Evolutionary conservation across 2,329 filamentous ascomycete species (phyloP).

Genomic region (Cordyceps pruinosa): DNA sequence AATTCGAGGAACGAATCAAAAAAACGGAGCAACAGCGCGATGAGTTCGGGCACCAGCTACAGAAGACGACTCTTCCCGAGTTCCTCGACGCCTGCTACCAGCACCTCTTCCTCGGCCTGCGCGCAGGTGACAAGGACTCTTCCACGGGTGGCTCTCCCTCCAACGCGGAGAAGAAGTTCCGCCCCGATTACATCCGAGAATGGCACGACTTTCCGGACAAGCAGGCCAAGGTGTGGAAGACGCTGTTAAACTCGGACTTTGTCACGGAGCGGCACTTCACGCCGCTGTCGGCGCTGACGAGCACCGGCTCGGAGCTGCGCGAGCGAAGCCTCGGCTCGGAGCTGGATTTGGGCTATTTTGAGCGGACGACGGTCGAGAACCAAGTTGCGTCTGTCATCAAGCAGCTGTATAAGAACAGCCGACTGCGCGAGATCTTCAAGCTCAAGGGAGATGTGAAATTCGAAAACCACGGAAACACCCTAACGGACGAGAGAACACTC

Average conservation of each 20-base stretch:
- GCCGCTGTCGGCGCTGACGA: not conserved
- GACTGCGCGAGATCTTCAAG: not conserved
- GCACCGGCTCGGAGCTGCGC: not conserved
- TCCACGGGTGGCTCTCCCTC: too few relatives aligned
- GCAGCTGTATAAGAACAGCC: not conserved
- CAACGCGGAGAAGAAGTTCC: not conserved
- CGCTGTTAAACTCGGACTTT: not conserved
- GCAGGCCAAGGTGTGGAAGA: not conserved
- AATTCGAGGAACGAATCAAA: too few relatives aligned
- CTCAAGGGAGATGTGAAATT: not conserved
- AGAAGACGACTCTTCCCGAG: too few relatives aligned
- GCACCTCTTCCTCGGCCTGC: too few relatives aligned
- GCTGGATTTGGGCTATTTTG: not conserved
- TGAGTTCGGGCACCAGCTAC: too few relatives aligned
- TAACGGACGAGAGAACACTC: not conserved
- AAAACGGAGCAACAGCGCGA: too few relatives aligned
- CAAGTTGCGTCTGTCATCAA: not conserved
- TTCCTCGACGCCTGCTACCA: too few relatives aligned
- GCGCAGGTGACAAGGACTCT: too few relatives aligned
- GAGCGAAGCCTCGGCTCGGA: not conserved
- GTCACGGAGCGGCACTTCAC: not conserved
- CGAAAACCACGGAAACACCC: not conserved
- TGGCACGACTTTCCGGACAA: not conserved
- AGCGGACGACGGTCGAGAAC: not conserved
- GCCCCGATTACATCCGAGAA: not conserved